These are phyloP conservation scores for Pistacia integerrima DNA, from an alignment of 345 rosid genomes.

Conservation along the genomic window DNA sequence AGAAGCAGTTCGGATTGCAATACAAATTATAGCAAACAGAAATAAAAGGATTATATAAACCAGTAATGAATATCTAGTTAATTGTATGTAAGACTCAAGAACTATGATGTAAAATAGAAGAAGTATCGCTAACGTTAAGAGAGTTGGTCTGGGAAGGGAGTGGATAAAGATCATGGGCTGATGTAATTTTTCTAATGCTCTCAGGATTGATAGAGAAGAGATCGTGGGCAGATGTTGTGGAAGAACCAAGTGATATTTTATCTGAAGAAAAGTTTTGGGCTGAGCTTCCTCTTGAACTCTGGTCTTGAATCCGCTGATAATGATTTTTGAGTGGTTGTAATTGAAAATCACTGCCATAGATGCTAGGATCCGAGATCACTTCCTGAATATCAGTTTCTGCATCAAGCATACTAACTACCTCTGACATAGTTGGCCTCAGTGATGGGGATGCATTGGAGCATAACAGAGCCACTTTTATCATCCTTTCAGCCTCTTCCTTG, in stretches of 20 bases:
- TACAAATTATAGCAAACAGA: no score
- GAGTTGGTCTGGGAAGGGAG: neutral
- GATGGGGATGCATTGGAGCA: conserved; percentile 33
- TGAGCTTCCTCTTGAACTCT: neutral
- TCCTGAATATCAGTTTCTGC: conserved; percentile 30
- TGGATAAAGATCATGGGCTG: neutral
- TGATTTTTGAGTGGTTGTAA: conserved; percentile 17
- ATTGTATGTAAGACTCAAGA: no score
- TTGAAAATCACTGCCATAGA: conserved; percentile 23
- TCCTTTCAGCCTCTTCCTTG: conserved; percentile 28
- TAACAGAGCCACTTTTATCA: conserved; percentile 34
- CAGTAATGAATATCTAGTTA: no score
- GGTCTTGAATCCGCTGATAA: neutral
- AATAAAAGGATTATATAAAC: no score
- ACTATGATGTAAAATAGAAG: no score
- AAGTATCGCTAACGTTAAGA: no score
- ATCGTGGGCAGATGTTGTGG: neutral
- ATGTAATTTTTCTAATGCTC: no score
- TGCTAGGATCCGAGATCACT: conserved; percentile 24
- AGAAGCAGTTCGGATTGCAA: no score
- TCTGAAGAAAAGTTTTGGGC: neutral
- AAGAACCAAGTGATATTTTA: neutral
- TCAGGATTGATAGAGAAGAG: neutral
- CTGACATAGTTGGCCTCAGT: conserved; percentile 34
- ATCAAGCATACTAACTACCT: conserved; percentile 37